These are phyloP conservation scores for Trametes sp. DNA, from an alignment of 1,284 basidiomycete genomes.

Conservation along the genomic window DNA sequence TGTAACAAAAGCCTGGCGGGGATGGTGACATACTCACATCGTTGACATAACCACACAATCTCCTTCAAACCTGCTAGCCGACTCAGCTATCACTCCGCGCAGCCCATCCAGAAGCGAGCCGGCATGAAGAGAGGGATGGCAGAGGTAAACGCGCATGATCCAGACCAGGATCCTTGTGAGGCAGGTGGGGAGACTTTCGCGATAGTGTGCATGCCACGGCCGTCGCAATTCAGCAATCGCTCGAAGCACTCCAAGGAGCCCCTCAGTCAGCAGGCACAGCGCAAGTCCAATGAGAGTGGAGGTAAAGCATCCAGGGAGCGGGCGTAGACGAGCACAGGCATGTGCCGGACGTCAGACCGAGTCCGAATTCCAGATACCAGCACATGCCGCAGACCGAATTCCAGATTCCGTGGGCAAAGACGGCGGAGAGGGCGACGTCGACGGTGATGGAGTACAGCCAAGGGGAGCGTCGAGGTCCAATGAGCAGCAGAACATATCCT, in stretches of 20 bases:
- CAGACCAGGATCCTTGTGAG: no score
- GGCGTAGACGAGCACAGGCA: background rate
- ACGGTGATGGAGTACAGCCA: constrained; percentile 24
- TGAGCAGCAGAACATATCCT: constrained; percentile 27
- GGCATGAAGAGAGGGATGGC: no score
- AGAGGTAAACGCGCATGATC: no score
- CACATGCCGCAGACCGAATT: constrained; percentile 29
- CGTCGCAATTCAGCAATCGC: constrained; percentile 16
- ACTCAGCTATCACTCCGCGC: no score
- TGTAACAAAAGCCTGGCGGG: no score
- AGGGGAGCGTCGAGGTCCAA: constrained; percentile 24
- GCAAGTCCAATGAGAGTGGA: constrained; percentile 21
- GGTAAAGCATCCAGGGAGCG: constrained; percentile 16
- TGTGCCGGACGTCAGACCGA: constrained; percentile 1
- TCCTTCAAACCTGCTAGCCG: no score
- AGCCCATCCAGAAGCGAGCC: no score
- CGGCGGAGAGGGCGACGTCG: constrained; percentile 18
- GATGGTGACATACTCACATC: no score
- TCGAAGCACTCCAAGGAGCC: constrained; percentile 8
- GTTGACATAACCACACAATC: no score
- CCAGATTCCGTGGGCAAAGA: constrained; percentile 30
- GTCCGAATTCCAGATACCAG: constrained; percentile 29
- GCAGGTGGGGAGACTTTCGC: no score
- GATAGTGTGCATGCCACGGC: constrained; percentile 2
- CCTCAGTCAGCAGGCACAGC: constrained; percentile 19